Evolutionary conservation across 352 stramenopile species (phyloP).

Genomic region (Phytopythium oedochilum): DNA sequence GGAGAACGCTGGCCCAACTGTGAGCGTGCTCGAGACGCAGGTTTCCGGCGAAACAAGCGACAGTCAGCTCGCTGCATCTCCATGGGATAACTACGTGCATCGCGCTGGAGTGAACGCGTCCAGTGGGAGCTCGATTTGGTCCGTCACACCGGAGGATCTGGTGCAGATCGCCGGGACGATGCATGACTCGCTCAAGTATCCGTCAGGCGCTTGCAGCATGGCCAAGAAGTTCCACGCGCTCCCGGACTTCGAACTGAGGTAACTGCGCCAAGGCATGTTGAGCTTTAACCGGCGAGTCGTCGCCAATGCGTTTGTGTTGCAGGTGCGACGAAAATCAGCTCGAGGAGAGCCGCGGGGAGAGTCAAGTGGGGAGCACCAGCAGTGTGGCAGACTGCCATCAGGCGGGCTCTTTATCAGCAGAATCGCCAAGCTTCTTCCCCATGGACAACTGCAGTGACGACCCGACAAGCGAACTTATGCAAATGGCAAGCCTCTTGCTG

Average conservation of each 20-base stretch:
- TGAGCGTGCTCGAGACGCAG: background rate
- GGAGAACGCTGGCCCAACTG: background rate
- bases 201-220: background rate
- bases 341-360: background rate
- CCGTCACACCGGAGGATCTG: constrained; percentile 23
- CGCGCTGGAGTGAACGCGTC: background rate
- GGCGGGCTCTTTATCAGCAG: constrained; percentile 27
- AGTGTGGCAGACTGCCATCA: constrained; percentile 12
- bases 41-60: background rate
- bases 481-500: constrained; percentile 14
- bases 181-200: background rate
- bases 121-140: constrained; percentile 26
- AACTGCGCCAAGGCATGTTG: background rate
- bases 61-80: background rate
- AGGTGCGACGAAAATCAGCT: background rate
- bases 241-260: constrained; percentile 12
- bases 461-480: constrained; percentile 21
- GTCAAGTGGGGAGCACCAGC: background rate
- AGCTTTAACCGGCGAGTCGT: too few species aligned
- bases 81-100: background rate
- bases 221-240: constrained; percentile 30
- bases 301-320: background rate
- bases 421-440: constrained; percentile 38
- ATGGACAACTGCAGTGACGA: constrained; percentile 8
- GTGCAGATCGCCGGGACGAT: constrained; percentile 8